Conservation (phyloP, 2,329 filamentous ascomycete species). For the Penicillium sp. region DNA sequence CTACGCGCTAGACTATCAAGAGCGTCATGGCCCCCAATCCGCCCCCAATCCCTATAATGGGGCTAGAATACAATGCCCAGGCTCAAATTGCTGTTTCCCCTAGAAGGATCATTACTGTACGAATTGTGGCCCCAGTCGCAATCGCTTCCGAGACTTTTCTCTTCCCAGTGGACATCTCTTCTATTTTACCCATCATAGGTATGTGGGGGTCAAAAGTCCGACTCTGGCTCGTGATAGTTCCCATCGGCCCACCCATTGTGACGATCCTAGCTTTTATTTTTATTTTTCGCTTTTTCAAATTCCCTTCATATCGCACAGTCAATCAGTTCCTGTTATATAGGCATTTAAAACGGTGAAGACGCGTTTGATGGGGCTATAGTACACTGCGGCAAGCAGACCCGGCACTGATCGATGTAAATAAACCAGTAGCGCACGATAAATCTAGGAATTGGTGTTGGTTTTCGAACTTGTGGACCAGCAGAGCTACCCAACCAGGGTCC, state of each 20-base stretch:
- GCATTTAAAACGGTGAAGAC: slow-evolving; percentile 8
- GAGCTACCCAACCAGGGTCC: slow-evolving; percentile 17
- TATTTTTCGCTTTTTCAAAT: slow-evolving; percentile 1
- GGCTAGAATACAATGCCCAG: slow-evolving; percentile 19
- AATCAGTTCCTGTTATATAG: slow-evolving; percentile 13
- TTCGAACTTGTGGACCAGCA: slow-evolving; percentile 11
- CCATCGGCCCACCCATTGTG: slow-evolving; percentile 19
- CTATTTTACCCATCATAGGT: slow-evolving; percentile 18
- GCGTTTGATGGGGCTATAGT: slow-evolving; percentile 9
- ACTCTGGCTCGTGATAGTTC: slow-evolving; percentile 13
- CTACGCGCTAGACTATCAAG: slow-evolving; percentile 1
- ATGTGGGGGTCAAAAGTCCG: slow-evolving; percentile 24
- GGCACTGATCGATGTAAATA: slow-evolving; percentile 2
- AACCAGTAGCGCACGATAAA: slow-evolving; percentile 12
- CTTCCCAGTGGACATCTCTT: slow-evolving; percentile 15
- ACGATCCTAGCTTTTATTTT: slow-evolving; percentile 17
- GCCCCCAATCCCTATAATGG: slow-evolving; percentile 22
- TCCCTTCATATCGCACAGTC: slow-evolving; percentile 9
- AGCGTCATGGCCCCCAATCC: slow-evolving; percentile 25
- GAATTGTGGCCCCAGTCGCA: slow-evolving; percentile 20
- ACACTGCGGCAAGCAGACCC: slow-evolving; percentile 13
- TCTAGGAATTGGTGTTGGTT: slow-evolving; percentile 21
- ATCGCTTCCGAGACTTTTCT: slow-evolving; percentile 10
- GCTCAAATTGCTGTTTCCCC: slow-evolving; percentile 13
- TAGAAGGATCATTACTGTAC: slow-evolving; percentile 23